Evolutionary conservation across 108 stramenopile species (phyloP).

Genomic region (Heterococcus sp.): DNA sequence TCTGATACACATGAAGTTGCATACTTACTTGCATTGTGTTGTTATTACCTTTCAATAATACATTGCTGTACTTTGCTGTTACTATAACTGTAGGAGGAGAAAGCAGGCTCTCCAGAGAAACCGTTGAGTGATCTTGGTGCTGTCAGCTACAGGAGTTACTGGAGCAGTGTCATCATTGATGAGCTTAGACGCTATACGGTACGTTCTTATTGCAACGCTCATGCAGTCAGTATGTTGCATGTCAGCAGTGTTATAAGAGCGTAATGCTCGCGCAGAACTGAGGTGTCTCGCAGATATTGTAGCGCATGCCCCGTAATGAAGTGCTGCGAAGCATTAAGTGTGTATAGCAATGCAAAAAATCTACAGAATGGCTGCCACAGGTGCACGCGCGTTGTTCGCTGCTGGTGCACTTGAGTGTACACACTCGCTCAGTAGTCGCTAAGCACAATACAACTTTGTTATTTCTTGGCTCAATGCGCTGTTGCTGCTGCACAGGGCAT

Average conservation of each 20-base stretch:
- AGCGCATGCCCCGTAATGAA: too few species aligned
- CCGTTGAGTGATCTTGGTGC: constrained; percentile 78
- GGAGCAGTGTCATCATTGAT: constrained; percentile 38
- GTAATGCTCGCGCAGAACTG: neutral
- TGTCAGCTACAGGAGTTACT: constrained; percentile 78
- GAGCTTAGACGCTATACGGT: constrained; percentile 47
- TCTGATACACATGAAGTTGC: neutral
- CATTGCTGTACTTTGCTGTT: neutral
- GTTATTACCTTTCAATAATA: neutral
- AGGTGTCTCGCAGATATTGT: neutral
- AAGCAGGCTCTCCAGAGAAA: neutral
- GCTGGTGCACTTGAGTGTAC: too few species aligned
- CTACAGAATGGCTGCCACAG: too few species aligned
- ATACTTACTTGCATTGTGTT: too few species aligned
- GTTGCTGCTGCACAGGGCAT: too few species aligned
- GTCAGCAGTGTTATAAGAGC: neutral
- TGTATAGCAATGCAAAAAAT: too few species aligned
- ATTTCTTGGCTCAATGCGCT: too few species aligned
- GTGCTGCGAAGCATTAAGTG: too few species aligned
- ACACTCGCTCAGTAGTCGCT: too few species aligned
- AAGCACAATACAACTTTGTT: too few species aligned
- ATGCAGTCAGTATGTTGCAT: too few species aligned
- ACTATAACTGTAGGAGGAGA: neutral
- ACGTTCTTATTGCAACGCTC: constrained; percentile 51
- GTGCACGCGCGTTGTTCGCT: too few species aligned